Evolutionary conservation across 2,329 filamentous ascomycete genomes (phyloP), one percentile per base, ranked within the genome.

Genomic region (Talaromyces sp.): DNA sequence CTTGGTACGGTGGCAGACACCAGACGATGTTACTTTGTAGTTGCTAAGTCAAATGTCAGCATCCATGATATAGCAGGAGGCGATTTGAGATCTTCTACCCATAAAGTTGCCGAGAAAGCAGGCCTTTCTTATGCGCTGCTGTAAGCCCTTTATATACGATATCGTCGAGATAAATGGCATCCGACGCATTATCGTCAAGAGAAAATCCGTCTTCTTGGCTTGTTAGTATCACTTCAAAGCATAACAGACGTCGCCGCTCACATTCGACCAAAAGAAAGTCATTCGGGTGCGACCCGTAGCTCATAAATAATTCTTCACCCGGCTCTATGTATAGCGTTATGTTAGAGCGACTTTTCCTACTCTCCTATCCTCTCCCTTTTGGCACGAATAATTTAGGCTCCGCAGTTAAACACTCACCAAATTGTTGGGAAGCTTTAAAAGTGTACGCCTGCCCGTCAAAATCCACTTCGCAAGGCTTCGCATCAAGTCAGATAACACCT

Each of bases 231-330:
- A 47, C 36, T 7, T 13, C 1, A 25, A 38, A 38, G 17, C 11
- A 36, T 58, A 13, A 61, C 13, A 54, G 27, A 22, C 7, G 31
- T 10, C 53, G 25, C 36, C 7, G 63, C 76, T 72, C 67, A 81
- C 79, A 81, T 73, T 81, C 79, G 19, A 74, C 72, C 22, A 80
- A 68, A 17, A 81, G 75, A 36, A 79, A 76, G 68, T 81, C 79
- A 64, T 78, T 80, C 1, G 77, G 71, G 69, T 81, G 79, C 58
- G 73, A 70, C 5, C 79, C 79, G 40, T 81, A 81, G 31, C 76
- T 80, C 69, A 80, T 78, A 63, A 74, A 80, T 22, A 81, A 72
- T 63, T 81, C 78, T 56, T 81, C 78, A 11, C 78, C 79, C 58
- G 70, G 64, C 11, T 75, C 77, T 78, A 22, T 49, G 19, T 17